These are phyloP conservation scores for Peltaster fructicola DNA, from an alignment of 2,329 filamentous ascomycete species.

Conservation along the genomic window DNA sequence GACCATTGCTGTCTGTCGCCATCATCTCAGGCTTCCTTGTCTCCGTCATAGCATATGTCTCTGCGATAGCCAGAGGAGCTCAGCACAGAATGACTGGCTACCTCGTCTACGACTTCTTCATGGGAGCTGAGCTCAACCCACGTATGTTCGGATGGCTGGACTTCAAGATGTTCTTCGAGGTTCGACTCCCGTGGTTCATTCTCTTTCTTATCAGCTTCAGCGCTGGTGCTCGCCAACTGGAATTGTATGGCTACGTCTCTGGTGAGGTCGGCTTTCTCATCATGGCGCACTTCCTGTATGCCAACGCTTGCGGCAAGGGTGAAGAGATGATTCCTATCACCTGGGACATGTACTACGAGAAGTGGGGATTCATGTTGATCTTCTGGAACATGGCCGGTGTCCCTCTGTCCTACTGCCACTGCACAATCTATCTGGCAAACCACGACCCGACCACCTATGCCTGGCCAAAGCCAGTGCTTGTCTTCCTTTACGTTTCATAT, in stretches of 20 bases:
- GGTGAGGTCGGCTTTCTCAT: constrained; percentile 71
- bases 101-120: constrained; percentile 75
- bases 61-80: constrained; percentile 59
- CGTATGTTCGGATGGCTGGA: constrained; percentile 59
- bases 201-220: constrained; percentile 62
- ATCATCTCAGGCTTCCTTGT: constrained; percentile 81
- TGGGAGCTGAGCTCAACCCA: constrained; percentile 75
- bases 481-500: constrained; percentile 50
- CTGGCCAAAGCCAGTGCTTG: constrained; percentile 54
- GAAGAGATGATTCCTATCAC: constrained; percentile 81
- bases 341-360: constrained; percentile 95
- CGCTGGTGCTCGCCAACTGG: constrained; percentile 65
- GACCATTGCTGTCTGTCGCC: constrained; percentile 77
- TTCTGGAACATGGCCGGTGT: constrained; percentile 95
- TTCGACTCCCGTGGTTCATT: constrained; percentile 83
- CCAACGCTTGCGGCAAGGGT: constrained; percentile 80
- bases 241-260: constrained; percentile 69
- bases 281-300: constrained; percentile 82
- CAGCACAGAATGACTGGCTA: constrained; percentile 84
- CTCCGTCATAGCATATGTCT: constrained; percentile 69
- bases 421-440: constrained; percentile 75
- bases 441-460: constrained; percentile 61
- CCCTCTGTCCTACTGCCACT: constrained; percentile 82
- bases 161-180: constrained; percentile 93
- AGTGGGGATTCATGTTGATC: constrained; percentile 94